Evolutionary conservation across 1,139 yeast genomes (phyloP), one percentile per base, ranked within the genome.

Genomic region (Saccharomycopsis hybrid): DNA sequence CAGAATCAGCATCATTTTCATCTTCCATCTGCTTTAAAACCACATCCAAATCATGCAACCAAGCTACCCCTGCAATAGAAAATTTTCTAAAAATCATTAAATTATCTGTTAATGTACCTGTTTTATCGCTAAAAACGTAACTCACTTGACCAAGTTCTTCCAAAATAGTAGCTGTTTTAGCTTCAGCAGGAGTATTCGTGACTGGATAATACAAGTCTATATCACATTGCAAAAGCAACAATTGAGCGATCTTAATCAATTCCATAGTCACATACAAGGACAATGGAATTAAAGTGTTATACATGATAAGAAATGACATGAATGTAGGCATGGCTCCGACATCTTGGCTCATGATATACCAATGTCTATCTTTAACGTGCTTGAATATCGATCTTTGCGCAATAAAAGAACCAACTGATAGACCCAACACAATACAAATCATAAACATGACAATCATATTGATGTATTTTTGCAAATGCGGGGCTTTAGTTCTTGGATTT

Each of bases 121-220:
- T 94, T 65, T 94, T 94, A 65, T 94, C 99, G 56, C 96, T 86
- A 64, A 94, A 94, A 3, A 94, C 77, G 61, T 90, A 90, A 49
- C 95, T 83, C 0, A 94, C 97, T 64, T 94, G 99, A 2, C 99
- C 99, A 58, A 94, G 71, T 65, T 94, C 98, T 63, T 94, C 99
- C 57, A 92, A 76, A 58, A 92, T 89, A 0, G 97, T 87, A 0
- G 97, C 96, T 0, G 98, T 90, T 60, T 90, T 83, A 0, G 96
- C 95, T 60, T 86, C 96, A 43, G 96, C 94, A 0, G 96, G 96
- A 0, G 96, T 92, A 60, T 92, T 80, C 3, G 89, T 76, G 41
- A 79, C 85, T 24, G 71, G 75, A 63, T 92, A 89, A 61, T 92
- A 94, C 96, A 94, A 88, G 65, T 94, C 98, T 48, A 92, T 77